These are phyloP conservation scores for Penicillium sp. DNA, from an alignment of 2,329 filamentous ascomycete genomes.

Conservation along the genomic window DNA sequence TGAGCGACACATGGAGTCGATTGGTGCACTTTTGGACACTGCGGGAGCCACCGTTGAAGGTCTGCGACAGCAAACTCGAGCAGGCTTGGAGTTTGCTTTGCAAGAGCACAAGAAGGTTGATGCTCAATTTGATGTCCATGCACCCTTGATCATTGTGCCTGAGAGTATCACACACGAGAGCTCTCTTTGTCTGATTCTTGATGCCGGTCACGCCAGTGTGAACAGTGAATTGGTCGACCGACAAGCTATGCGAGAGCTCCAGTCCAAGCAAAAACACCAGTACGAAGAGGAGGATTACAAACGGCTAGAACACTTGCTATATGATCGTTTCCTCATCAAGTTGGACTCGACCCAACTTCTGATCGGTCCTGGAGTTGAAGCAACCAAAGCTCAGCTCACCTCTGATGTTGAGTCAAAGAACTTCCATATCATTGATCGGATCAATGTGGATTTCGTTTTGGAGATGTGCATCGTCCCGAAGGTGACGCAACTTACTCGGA, in stretches of 20 bases:
- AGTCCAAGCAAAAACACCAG: constrained; percentile 82
- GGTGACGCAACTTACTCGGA: constrained; percentile 86
- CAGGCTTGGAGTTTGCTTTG: constrained; percentile 91
- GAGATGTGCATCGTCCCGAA: constrained; percentile 97
- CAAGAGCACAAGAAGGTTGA: constrained; percentile 99
- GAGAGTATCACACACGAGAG: constrained; percentile 82
- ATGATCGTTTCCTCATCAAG: constrained; percentile 93
- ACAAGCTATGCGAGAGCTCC: constrained; percentile 83
- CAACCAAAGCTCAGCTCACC: constrained; percentile 79
- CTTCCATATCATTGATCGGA: constrained; percentile 90
- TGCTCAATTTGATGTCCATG: constrained; percentile 90
- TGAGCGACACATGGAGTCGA: constrained; percentile 97
- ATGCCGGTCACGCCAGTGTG: constrained; percentile 93
- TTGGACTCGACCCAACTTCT: constrained; percentile 92
- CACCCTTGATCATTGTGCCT: constrained; percentile 92
- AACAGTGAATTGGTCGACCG: constrained; percentile 93
- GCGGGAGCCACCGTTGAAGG: constrained; percentile 95
- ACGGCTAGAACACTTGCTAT: constrained; percentile 88
- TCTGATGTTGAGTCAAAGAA: constrained; percentile 67
- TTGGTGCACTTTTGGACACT: constrained; percentile 90
- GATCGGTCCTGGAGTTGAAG: constrained; percentile 89
- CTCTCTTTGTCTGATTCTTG: constrained; percentile 87
- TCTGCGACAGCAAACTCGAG: constrained; percentile 89
- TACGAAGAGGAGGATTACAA: constrained; percentile 90
- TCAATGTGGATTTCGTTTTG: constrained; percentile 96